These are phyloP conservation scores for Arabis hirsuta DNA, from an alignment of 345 rosid genomes.

Conservation along the genomic window DNA sequence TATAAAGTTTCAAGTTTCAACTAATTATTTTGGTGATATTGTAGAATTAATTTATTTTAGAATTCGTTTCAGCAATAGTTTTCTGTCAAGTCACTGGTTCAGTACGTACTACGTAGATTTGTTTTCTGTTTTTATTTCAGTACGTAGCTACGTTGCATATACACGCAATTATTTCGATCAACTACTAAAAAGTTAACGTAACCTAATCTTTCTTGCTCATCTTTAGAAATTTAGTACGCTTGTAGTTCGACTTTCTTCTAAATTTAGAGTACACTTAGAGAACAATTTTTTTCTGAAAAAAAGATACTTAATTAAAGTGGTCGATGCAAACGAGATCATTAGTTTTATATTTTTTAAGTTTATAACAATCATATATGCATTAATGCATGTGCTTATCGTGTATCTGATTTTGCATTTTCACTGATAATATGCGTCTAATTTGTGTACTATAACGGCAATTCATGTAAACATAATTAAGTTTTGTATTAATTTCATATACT, in stretches of 20 bases:
- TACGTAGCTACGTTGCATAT: conserved; percentile 9
- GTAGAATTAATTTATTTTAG: conserved; percentile 5
- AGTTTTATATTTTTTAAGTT: background rate
- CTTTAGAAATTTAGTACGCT: background rate
- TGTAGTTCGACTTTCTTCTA: background rate
- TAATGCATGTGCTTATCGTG: background rate
- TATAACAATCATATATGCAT: background rate
- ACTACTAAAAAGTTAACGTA: background rate
- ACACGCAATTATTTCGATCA: conserved; percentile 7
- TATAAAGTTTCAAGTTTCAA: conserved; percentile 9
- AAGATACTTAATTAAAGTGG: background rate
- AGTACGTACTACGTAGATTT: conserved; percentile 4
- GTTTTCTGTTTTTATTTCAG: too few relatives aligned
- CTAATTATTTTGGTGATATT: conserved; percentile 28
- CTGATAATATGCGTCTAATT: background rate
- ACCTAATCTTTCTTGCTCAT: background rate
- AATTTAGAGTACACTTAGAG: background rate
- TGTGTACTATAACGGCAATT: conserved; percentile 8
- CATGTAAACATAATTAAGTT: background rate
- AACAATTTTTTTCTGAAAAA: background rate
- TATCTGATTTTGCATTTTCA: background rate
- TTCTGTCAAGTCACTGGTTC: conserved; percentile 1
- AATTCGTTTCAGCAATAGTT: conserved; percentile 4
- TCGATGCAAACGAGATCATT: too few relatives aligned
- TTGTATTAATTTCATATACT: background rate